A percentile compares a stretch with the other conserved stretches of the same genome.
Evolutionary conservation across 805 yeast genomes (phyloP).

Genomic region (Candida arabinofermentans): DNA sequence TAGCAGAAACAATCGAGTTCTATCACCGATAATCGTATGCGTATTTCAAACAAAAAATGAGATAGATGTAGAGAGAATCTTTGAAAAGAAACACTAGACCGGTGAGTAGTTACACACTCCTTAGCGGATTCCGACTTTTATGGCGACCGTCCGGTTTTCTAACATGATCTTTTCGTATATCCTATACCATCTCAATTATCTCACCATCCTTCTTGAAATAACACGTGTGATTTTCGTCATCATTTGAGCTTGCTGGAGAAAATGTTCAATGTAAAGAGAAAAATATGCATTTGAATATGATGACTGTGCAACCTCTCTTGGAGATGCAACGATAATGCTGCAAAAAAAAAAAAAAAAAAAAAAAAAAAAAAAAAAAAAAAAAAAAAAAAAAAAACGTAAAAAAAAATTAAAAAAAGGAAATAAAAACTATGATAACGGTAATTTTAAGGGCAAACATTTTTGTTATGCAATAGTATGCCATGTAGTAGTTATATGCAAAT

Average conservation of each 20-base stretch:
- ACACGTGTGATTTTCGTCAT: too few relatives aligned
- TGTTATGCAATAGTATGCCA: neutral
- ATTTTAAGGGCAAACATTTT: too few relatives aligned
- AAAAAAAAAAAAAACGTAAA: neutral
- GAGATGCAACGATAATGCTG: neutral
- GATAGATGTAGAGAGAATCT: too few relatives aligned
- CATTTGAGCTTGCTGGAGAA: too few relatives aligned
- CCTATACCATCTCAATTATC: too few relatives aligned
- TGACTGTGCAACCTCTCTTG: neutral
- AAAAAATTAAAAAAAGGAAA: neutral
- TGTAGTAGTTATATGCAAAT: neutral
- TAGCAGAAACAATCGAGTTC: too few relatives aligned
- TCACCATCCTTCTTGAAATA: too few relatives aligned
- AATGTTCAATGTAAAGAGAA: too few relatives aligned
- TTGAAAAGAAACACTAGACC: constrained; percentile 34
- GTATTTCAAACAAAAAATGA: neutral
- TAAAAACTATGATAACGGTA: neutral
- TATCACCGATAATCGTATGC: too few relatives aligned
- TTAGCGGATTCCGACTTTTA: constrained; percentile 51
- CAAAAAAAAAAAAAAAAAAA: neutral
- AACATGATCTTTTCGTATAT: constrained; percentile 12
- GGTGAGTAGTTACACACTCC: constrained; percentile 52
- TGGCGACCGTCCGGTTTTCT: constrained; percentile 53
- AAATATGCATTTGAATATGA: neutral
- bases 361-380: neutral